These are phyloP conservation scores for Apiospora pterosperma DNA, from an alignment of 2,329 filamentous ascomycete species.

Conservation along the genomic window DNA sequence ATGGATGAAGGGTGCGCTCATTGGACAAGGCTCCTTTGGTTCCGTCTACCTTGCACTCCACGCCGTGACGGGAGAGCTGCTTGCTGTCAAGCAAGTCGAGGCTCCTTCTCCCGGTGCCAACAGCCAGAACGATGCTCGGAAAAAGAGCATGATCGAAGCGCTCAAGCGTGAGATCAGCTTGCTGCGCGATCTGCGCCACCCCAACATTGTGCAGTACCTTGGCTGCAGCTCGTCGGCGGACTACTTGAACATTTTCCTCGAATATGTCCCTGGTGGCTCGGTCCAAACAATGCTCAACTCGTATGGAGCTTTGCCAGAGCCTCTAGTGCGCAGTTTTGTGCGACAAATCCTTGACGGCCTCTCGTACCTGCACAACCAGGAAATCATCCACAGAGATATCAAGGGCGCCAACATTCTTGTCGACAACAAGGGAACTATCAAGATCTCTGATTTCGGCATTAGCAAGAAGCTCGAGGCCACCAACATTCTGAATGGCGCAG, in stretches of 20 bases:
- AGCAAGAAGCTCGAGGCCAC: slow-evolving; percentile 95
- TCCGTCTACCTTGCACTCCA: slow-evolving; percentile 94
- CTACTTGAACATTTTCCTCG: slow-evolving; percentile 98
- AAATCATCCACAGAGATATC: slow-evolving; percentile 98
- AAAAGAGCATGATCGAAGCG: slow-evolving; percentile 97
- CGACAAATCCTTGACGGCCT: slow-evolving; percentile 91
- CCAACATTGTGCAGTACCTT: slow-evolving; percentile 97
- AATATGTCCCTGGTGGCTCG: slow-evolving; percentile 95
- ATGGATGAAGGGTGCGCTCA: slow-evolving; percentile 98
- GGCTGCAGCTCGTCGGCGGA: slow-evolving; percentile 89
- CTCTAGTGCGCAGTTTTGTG: slow-evolving; percentile 92
- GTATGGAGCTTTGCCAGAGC: slow-evolving; percentile 91
- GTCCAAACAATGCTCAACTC: slow-evolving; percentile 99
- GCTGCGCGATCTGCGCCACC: slow-evolving; percentile 87
- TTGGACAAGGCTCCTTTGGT: slow-evolving; percentile 95
- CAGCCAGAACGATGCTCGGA: slow-evolving; percentile 80
- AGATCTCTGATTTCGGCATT: slow-evolving; percentile 99
- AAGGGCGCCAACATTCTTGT: slow-evolving; percentile 98
- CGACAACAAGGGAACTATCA: slow-evolving; percentile 98
- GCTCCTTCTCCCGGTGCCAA: slow-evolving; percentile 75
- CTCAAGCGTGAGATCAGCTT: slow-evolving; percentile 95
- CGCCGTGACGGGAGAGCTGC: slow-evolving; percentile 91
- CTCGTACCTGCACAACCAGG: slow-evolving; percentile 86
- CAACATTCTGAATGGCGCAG: slow-evolving; percentile 70
- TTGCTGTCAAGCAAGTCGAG: slow-evolving; percentile 98